phyloP scores from a whole-genome alignment of 2,329 filamentous ascomycete genomes.

The Fusarium scirpi region DNA sequence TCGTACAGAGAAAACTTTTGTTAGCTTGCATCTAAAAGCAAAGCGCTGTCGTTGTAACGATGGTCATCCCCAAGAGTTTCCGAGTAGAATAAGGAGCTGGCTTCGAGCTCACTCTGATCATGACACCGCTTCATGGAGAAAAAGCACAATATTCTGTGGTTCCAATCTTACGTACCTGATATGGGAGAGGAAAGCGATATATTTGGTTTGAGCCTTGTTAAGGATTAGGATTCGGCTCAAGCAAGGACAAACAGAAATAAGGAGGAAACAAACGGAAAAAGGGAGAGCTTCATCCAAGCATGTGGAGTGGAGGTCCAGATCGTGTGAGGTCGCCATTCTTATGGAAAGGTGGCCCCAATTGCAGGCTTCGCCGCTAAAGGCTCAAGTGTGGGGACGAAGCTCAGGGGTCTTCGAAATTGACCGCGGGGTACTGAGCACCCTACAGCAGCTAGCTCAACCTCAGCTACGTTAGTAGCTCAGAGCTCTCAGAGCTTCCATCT shows the following conservation, averaged over 20 bases:
- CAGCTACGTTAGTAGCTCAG: slow-evolving; percentile 5
- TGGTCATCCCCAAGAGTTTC: background rate
- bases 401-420: slow-evolving; percentile 37
- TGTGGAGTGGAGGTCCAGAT: slow-evolving; percentile 43
- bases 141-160: slow-evolving; percentile 2
- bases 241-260: slow-evolving; percentile 37
- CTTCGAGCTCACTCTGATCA: slow-evolving; percentile 22
- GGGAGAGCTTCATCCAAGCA: slow-evolving; percentile 38
- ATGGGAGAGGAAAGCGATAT: slow-evolving; percentile 10
- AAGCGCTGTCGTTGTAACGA: background rate
- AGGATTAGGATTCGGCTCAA: slow-evolving; percentile 36
- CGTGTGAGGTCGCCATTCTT: slow-evolving; percentile 46
- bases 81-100: slow-evolving; percentile 1
- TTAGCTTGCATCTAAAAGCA: slow-evolving; percentile 26
- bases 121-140: slow-evolving; percentile 38
- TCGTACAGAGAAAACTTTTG: slow-evolving; percentile 4
- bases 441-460: slow-evolving; percentile 8
- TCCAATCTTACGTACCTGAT: slow-evolving; percentile 41
- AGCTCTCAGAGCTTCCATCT: slow-evolving; percentile 11
- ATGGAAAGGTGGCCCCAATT: slow-evolving; percentile 53
- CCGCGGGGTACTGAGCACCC: slow-evolving; percentile 44
- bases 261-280: slow-evolving; percentile 24
- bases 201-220: slow-evolving; percentile 36
- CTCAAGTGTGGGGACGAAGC: slow-evolving; percentile 45
- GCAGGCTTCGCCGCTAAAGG: slow-evolving; percentile 41